Percentiles rank a stretch among this genome's conserved stretches.
Evolutionary conservation across 129 eudicot species (phyloP).

Genomic region (Tagetes patula): DNA sequence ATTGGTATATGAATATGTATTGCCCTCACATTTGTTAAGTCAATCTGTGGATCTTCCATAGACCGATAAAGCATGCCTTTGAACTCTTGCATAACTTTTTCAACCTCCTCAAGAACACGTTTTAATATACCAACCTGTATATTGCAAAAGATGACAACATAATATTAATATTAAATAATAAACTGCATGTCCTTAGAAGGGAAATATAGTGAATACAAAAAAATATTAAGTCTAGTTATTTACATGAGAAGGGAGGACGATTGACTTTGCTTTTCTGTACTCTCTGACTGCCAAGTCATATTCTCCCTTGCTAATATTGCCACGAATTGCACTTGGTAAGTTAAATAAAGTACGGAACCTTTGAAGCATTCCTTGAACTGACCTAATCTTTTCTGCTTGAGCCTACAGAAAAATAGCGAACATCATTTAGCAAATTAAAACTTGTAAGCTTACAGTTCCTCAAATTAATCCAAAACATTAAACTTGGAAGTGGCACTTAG

Average conservation of each 20-base stretch:
- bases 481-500: neutral
- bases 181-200: slow-evolving; percentile 14
- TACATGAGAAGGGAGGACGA: slow-evolving; percentile 98
- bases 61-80: slow-evolving; percentile 90
- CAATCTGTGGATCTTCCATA: slow-evolving; percentile 90
- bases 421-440: slow-evolving; percentile 1
- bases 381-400: slow-evolving; percentile 96
- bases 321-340: slow-evolving; percentile 94
- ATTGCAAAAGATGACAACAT: slow-evolving; percentile 4
- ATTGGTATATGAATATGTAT: slow-evolving; percentile 9
- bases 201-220: slow-evolving; percentile 17
- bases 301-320: slow-evolving; percentile 89
- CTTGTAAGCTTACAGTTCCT: neutral
- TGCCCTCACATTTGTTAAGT: slow-evolving; percentile 72
- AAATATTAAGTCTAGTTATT: slow-evolving; percentile 18
- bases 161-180: neutral
- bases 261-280: slow-evolving; percentile 98
- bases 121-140: slow-evolving; percentile 95
- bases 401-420: slow-evolving; percentile 49
- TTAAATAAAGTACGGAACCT: slow-evolving; percentile 91
- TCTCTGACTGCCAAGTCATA: slow-evolving; percentile 98
- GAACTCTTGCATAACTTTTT: slow-evolving; percentile 97
- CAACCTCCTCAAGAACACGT: slow-evolving; percentile 98
- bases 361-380: slow-evolving; percentile 99
- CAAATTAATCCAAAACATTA: slow-evolving; percentile 1